Evolutionary conservation across 176 grass and related monocot species (phyloP), one percentile per base, ranked within the genome.

Genomic region (bread wheat (Triticum aestivum)): DNA sequence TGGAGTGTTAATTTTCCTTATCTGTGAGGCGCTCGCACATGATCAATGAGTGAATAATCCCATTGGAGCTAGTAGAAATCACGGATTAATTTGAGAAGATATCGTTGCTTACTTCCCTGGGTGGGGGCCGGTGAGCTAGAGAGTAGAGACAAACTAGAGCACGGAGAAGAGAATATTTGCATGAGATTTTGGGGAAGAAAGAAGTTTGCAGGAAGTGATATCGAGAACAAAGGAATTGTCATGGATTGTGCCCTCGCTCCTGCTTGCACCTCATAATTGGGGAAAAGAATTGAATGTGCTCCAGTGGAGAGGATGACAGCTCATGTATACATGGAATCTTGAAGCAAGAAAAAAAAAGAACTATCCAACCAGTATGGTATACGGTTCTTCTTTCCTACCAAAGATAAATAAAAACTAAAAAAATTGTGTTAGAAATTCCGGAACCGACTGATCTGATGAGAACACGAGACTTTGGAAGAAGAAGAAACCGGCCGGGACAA

Each of bases 271-370:
- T 88, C 72, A 85, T 78, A 82, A 85, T 77, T 82, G 78, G 86
- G 82, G 82, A 61, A 66, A 86, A 86, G 54, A 88, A 83, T 56
- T 77, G 52, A 86, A 82, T 54, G 76, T 21, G 42, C 65, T 86
- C 69, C 69, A 72, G 47, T 86, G 65, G 73, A 63, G 49, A 86
- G 76, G 84, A 86, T 63, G 82, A 80, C 90, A 85, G 90, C 82
- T 91, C 86, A 88, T 78, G 54, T 79, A 81, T 79, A 81, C 82
- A 92, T 89, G 87, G 87, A 89, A 86, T 89, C 87, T 85, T 78
- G 78, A 14, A 30, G 51, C 24, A 18, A 75, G 44, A 75, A 20
- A 75, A 30, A 33, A 20, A 72, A 17, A 26, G 11, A 76, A 71
- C 70, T 34, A 76, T 75, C 30, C 6, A 80, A 7, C 35, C 29